Evolutionary conservation across 257 asterid genomes (phyloP).

Genomic region (Fraxinus anomala): DNA sequence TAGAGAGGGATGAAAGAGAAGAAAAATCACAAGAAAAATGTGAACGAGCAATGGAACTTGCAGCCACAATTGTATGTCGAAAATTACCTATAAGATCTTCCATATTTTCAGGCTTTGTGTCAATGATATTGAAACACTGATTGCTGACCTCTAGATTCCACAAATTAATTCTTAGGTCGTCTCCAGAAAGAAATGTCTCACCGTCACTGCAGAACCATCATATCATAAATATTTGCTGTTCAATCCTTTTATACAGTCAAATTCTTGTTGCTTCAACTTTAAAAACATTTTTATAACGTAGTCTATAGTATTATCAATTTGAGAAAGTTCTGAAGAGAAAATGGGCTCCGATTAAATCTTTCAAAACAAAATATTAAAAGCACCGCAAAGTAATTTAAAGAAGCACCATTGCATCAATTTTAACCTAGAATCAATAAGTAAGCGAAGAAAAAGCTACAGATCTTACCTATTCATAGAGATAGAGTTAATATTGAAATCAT

Average conservation of each 20-base stretch:
- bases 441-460: background rate
- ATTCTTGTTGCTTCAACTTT: background rate
- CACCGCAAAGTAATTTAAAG: background rate
- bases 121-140: slow-evolving; percentile 77
- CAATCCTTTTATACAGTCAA: slow-evolving; percentile 16
- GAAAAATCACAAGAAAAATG: background rate
- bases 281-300: background rate
- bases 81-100: slow-evolving; percentile 75
- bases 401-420: background rate
- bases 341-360: background rate
- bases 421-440: background rate
- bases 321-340: background rate
- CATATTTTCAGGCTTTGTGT: slow-evolving; percentile 72
- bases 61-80: background rate
- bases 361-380: background rate
- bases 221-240: slow-evolving; percentile 16
- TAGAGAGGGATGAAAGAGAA: slow-evolving; percentile 3
- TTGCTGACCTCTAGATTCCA: slow-evolving; percentile 77
- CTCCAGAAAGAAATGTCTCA: slow-evolving; percentile 84
- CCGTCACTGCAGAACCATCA: slow-evolving; percentile 61
- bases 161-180: slow-evolving; percentile 77
- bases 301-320: background rate
- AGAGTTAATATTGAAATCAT: slow-evolving; percentile 72
- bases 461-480: slow-evolving; percentile 69
- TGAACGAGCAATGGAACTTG: slow-evolving; percentile 19